phyloP scores from a whole-genome alignment of 2,329 filamentous ascomycete species.

The Sclerotinia sclerotiorum region DNA sequence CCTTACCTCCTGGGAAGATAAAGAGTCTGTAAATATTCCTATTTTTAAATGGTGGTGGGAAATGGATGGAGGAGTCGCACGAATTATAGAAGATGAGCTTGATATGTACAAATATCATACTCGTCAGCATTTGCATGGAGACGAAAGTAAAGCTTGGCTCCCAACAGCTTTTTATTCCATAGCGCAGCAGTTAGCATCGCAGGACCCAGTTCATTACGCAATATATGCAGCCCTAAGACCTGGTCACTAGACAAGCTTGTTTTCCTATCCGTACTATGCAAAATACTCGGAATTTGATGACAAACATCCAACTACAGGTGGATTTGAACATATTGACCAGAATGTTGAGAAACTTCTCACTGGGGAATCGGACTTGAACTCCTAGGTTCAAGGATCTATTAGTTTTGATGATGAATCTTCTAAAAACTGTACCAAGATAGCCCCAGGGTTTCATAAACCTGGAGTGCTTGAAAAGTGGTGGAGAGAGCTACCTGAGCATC shows the following conservation, averaged over 20 bases:
- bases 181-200: slow-evolving; percentile 2
- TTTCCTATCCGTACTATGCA: not conserved
- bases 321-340: not conserved
- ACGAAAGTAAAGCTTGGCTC: slow-evolving; percentile 1
- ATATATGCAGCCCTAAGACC: not conserved
- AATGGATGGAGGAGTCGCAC: not conserved
- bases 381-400: slow-evolving; percentile 1
- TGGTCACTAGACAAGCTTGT: not conserved
- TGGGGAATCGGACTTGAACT: not conserved
- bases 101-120: slow-evolving; percentile 10
- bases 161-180: slow-evolving; percentile 1
- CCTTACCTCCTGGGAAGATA: not conserved
- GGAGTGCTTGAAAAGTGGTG: slow-evolving; percentile 1
- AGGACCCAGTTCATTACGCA: slow-evolving; percentile 2
- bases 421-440: not conserved
- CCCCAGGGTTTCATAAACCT: slow-evolving; percentile 6
- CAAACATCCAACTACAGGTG: not conserved
- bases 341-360: not conserved
- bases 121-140: not conserved
- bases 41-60: slow-evolving; percentile 3
- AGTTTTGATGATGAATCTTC: slow-evolving; percentile 6
- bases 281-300: slow-evolving; percentile 5
- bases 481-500: not conserved
- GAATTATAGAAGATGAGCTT: slow-evolving; percentile 2
- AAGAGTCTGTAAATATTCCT: not conserved